Base-by-base conservation (phyloP, 1,284 basidiomycete genomes). In the Cystobasidium pallidum region DNA sequence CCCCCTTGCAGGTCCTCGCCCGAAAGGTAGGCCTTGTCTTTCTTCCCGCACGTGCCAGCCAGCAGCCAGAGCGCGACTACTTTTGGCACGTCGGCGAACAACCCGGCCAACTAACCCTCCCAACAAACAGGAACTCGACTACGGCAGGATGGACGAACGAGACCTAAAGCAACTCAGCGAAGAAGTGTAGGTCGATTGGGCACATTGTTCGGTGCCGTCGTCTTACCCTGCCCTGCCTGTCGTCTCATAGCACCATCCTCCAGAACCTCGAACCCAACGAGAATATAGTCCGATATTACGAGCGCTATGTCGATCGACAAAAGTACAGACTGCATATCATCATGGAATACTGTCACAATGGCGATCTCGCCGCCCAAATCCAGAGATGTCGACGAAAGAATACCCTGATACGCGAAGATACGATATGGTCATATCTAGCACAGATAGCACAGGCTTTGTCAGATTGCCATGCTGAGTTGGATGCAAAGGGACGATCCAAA, bases 281-380 rank as follows among this genome's bases (percentile, higher is more conserved):
- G 78, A 91, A 98, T 81, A 97, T 98, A 75, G 95, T 98, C 75
- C 89, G 90, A 77, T 95, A 94, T 81, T 88, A 91, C 77, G 92
- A 95, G 83, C 86, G 92, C 75, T 87, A 91, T 79, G 91, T 95
- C 68, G 95, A 98, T 82, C 86, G 89, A 74, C 90, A 94, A 71
- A 90, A 90, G 61, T 91, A 92, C 55, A 90, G 92, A 73, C 87
- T 97, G 52, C 94, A 94, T 81, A 96, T 96, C 74, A 84, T 96
- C 75, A 97, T 96, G 94, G 94, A 96, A 83, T 96, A 91, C 80
- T 97, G 94, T 80, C 91, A 92, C 8, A 92, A 93, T 28, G 94
- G 95, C 10, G 94, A 97, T 83, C 86, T 98, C 62, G 91, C 91
- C 1, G 84, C 86, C 34, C 82, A 95, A 77, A 94, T 97, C 81